These are phyloP conservation scores for Thalassiosira livingstoniorum DNA, from an alignment of 352 stramenopile genomes.

Conservation along the genomic window DNA sequence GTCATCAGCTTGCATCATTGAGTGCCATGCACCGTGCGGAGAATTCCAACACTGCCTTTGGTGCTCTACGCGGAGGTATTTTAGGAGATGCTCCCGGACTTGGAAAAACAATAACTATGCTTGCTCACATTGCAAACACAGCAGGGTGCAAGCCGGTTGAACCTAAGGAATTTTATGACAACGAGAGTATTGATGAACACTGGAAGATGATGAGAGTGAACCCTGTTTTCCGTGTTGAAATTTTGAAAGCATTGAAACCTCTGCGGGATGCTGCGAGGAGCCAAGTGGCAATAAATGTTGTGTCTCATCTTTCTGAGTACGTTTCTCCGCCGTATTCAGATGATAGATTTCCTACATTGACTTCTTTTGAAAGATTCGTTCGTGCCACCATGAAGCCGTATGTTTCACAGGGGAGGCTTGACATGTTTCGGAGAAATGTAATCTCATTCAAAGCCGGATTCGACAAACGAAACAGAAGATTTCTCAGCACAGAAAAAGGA, in stretches of 20 bases:
- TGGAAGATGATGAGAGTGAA: constrained; percentile 64
- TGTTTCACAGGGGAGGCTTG: constrained; percentile 29
- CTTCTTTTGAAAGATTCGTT: constrained; percentile 58
- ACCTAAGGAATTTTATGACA: constrained; percentile 75
- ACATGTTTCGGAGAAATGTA: constrained; percentile 63
- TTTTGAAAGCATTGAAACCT: constrained; percentile 53
- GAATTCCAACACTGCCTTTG: constrained; percentile 58
- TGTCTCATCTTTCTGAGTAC: constrained; percentile 20
- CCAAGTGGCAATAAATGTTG: not conserved
- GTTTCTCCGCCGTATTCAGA: constrained; percentile 57
- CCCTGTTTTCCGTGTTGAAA: constrained; percentile 52
- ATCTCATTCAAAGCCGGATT: constrained; percentile 63
- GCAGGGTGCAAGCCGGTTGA: constrained; percentile 51
- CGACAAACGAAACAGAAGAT: constrained; percentile 63
- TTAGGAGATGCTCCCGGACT: constrained; percentile 87
- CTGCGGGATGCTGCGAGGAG: constrained; percentile 5
- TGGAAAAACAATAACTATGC: constrained; percentile 87
- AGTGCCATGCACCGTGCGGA: constrained; percentile 71
- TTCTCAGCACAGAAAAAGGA: constrained; percentile 30
- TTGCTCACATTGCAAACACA: constrained; percentile 80
- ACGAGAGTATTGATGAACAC: constrained; percentile 48
- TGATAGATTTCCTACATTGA: constrained; percentile 56
- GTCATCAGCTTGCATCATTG: constrained; percentile 73
- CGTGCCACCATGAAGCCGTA: constrained; percentile 19
- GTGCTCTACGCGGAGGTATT: constrained; percentile 78